Conservation (phyloP, 2,329 filamentous ascomycete genomes). For the Didymosphaeria variabile region DNA sequence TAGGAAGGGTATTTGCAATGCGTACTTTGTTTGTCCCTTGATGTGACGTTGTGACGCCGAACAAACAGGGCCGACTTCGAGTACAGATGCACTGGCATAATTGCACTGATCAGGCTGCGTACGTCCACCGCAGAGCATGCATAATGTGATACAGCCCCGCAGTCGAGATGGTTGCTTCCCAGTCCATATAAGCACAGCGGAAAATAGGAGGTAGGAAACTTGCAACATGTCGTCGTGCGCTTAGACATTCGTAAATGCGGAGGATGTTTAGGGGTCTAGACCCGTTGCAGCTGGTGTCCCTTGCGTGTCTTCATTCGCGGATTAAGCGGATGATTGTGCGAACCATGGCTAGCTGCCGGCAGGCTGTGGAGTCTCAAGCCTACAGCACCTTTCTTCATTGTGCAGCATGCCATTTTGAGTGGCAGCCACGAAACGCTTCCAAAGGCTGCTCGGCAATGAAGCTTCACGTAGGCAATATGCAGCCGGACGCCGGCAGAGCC, state of each 20-base stretch:
- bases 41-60: not conserved
- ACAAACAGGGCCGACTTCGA: not conserved
- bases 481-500: not conserved
- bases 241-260: not conserved
- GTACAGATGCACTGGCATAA: not conserved
- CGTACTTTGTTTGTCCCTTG: not conserved
- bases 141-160: not conserved
- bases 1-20: not conserved
- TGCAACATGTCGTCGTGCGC: conserved; percentile 2
- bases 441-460: too few species aligned
- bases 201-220: not conserved
- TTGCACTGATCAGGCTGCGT: not conserved
- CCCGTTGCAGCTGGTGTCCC: not conserved
- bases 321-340: conserved; percentile 3
- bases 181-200: not conserved
- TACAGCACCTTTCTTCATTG: not conserved
- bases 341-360: conserved; percentile 6
- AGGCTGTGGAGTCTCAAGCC: not conserved
- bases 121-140: not conserved
- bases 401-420: not conserved
- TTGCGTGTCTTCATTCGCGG: not conserved
- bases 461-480: not conserved
- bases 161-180: not conserved
- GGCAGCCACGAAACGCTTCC: not conserved
- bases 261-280: not conserved